Evolutionary conservation across 2,329 filamentous ascomycete genomes (phyloP).

Genomic region (Coniochaeta sp.): DNA sequence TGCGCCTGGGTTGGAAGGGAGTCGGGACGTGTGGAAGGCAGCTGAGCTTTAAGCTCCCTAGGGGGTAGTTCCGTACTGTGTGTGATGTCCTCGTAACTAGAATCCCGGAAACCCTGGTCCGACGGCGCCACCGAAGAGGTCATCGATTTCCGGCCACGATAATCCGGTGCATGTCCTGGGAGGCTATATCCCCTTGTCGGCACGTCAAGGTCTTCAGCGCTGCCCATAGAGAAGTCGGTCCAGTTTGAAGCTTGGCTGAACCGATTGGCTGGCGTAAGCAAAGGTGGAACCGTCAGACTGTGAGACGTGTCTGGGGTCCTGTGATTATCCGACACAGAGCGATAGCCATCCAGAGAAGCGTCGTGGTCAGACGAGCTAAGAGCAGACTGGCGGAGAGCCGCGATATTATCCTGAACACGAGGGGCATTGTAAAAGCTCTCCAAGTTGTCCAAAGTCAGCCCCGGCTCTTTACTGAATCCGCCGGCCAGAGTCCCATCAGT

Average conservation of each 20-base stretch:
- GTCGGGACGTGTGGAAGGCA: slow-evolving; percentile 13
- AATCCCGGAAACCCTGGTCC: slow-evolving; percentile 20
- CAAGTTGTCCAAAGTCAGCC: slow-evolving; percentile 16
- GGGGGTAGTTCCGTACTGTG: slow-evolving; percentile 25
- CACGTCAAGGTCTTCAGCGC: slow-evolving; percentile 33
- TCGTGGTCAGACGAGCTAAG: slow-evolving; percentile 22
- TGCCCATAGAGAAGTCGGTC: slow-evolving; percentile 54
- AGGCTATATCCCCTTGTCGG: slow-evolving; percentile 12
- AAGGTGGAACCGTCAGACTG: slow-evolving; percentile 39
- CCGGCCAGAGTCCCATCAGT: background rate
- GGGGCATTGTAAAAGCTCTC: slow-evolving; percentile 25
- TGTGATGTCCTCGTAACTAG: slow-evolving; percentile 11
- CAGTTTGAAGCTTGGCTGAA: slow-evolving; percentile 51
- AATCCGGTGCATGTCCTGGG: slow-evolving; percentile 10
- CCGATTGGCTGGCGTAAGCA: slow-evolving; percentile 35
- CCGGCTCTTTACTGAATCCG: background rate
- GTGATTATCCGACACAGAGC: slow-evolving; percentile 18
- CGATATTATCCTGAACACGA: slow-evolving; percentile 24
- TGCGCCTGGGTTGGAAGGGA: slow-evolving; percentile 26
- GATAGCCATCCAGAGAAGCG: slow-evolving; percentile 19
- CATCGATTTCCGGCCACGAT: slow-evolving; percentile 10
- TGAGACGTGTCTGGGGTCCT: slow-evolving; percentile 31
- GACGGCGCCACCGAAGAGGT: slow-evolving; percentile 14
- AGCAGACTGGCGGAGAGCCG: slow-evolving; percentile 23
- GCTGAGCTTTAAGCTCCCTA: slow-evolving; percentile 18